Percentiles rank a stretch among this genome's conserved stretches.
phyloP scores from a whole-genome alignment of 208 protist species.

The Leishmania gerbilli region DNA sequence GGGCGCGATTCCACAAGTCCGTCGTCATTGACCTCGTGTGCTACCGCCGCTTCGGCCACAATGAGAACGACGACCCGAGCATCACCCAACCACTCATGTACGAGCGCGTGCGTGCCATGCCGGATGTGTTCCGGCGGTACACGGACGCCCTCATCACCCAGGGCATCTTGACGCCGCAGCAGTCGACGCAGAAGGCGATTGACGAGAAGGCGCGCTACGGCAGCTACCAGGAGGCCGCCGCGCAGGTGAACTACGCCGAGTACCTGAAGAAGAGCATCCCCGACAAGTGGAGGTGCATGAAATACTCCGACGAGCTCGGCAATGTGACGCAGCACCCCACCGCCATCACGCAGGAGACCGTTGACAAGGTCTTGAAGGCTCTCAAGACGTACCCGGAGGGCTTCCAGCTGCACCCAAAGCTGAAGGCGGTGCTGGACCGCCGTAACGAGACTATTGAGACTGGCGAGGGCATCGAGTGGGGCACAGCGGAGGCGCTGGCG shows the following conservation, averaged over 20 bases:
- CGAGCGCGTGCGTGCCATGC: constrained; percentile 86
- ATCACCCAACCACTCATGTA: constrained; percentile 99
- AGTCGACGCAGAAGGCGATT: constrained; percentile 73
- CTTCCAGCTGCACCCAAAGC: constrained; percentile 85
- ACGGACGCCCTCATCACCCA: constrained; percentile 77
- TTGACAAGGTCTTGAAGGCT: constrained; percentile 62
- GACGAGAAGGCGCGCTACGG: constrained; percentile 83
- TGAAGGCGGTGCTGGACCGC: constrained; percentile 81
- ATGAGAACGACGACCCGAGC: constrained; percentile 98
- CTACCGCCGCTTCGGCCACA: constrained; percentile 97
- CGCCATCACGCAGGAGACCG: constrained; percentile 52
- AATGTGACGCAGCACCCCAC: constrained; percentile 68
- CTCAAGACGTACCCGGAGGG: constrained; percentile 71
- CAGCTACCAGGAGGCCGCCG: constrained; percentile 58
- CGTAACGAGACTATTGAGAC: constrained; percentile 75
- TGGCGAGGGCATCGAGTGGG: constrained; percentile 93
- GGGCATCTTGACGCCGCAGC: constrained; percentile 68
- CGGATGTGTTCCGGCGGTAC: constrained; percentile 88
- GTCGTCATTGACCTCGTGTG: constrained; percentile 98
- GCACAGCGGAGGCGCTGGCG: constrained; percentile 94
- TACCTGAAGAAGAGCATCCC: constrained; percentile 83
- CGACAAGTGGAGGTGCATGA: constrained; percentile 65
- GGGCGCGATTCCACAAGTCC: constrained; percentile 93
- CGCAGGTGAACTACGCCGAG: constrained; percentile 79
- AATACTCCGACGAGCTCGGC: constrained; percentile 78